Evolutionary conservation across 345 rosid species (phyloP).

Genomic region (Xanthoceras sorbifolium): DNA sequence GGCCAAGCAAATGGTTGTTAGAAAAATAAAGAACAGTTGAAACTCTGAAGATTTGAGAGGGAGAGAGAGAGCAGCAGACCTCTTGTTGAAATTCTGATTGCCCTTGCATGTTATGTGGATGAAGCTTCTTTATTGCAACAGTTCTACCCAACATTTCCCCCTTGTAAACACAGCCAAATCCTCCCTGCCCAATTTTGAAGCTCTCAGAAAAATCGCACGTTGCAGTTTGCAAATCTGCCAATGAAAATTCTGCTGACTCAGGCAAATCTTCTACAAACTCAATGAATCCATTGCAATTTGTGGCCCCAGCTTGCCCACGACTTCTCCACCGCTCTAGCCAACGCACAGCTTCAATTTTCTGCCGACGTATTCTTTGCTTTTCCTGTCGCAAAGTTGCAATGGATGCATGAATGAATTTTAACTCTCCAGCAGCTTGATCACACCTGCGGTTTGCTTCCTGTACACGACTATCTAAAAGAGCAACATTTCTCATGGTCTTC

Average conservation of each 20-base stretch:
- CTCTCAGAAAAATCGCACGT: slow-evolving; percentile 78
- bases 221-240: slow-evolving; percentile 59
- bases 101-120: slow-evolving; percentile 66
- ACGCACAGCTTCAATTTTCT: slow-evolving; percentile 63
- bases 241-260: slow-evolving; percentile 57
- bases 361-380: slow-evolving; percentile 57
- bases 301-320: slow-evolving; percentile 42
- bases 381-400: slow-evolving; percentile 56
- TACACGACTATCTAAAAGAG: slow-evolving; percentile 55
- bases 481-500: slow-evolving; percentile 54
- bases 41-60: neutral
- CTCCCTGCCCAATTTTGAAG: slow-evolving; percentile 68
- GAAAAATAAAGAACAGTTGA: neutral
- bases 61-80: slow-evolving; percentile 37
- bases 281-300: slow-evolving; percentile 46
- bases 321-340: slow-evolving; percentile 78
- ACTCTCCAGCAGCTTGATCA: slow-evolving; percentile 56
- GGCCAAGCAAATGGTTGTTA: neutral
- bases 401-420: slow-evolving; percentile 48
- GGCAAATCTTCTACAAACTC: slow-evolving; percentile 56
- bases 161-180: slow-evolving; percentile 68
- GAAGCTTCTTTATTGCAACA: slow-evolving; percentile 64
- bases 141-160: slow-evolving; percentile 88
- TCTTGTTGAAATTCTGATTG: slow-evolving; percentile 68
- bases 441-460: slow-evolving; percentile 48